Conservation (phyloP, 768 basidiomycete species). For the Ramaria sp. region DNA sequence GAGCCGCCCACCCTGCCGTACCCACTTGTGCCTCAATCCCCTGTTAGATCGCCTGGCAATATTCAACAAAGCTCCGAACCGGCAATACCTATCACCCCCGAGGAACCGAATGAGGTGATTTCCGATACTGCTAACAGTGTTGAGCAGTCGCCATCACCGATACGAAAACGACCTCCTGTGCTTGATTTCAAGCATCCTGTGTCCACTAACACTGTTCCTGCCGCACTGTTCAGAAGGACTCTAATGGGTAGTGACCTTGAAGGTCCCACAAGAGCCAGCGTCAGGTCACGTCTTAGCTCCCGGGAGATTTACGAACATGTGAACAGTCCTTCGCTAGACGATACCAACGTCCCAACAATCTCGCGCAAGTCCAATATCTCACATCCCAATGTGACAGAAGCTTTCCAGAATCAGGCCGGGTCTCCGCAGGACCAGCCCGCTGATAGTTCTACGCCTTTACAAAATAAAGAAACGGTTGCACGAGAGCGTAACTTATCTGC, state of each 20-base stretch:
- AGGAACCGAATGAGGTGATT: not conserved
- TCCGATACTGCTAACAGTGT: slow-evolving; percentile 6
- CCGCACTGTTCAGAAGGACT: slow-evolving; percentile 71
- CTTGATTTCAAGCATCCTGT: slow-evolving; percentile 63
- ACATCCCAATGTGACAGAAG: slow-evolving; percentile 16
- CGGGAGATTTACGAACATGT: slow-evolving; percentile 64
- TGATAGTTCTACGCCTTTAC: slow-evolving; percentile 33
- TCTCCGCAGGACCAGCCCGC: slow-evolving; percentile 14
- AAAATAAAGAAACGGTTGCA: slow-evolving; percentile 10
- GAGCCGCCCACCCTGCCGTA: not conserved
- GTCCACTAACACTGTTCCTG: slow-evolving; percentile 69
- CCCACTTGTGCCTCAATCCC: not conserved
- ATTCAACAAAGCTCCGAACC: not conserved
- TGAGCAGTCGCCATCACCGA: slow-evolving; percentile 5
- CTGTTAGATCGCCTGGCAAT: not conserved
- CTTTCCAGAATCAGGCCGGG: not conserved
- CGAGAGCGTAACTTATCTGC: slow-evolving; percentile 29
- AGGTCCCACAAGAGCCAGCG: slow-evolving; percentile 55
- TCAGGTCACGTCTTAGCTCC: slow-evolving; percentile 70
- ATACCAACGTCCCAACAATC: slow-evolving; percentile 58
- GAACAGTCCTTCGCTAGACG: slow-evolving; percentile 66
- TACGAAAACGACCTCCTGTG: slow-evolving; percentile 58
- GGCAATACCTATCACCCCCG: slow-evolving; percentile 6
- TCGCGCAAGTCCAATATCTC: slow-evolving; percentile 41
- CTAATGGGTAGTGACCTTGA: slow-evolving; percentile 42